Base-by-base conservation (phyloP, 768 basidiomycete genomes). In the Amanita rubescens region DNA sequence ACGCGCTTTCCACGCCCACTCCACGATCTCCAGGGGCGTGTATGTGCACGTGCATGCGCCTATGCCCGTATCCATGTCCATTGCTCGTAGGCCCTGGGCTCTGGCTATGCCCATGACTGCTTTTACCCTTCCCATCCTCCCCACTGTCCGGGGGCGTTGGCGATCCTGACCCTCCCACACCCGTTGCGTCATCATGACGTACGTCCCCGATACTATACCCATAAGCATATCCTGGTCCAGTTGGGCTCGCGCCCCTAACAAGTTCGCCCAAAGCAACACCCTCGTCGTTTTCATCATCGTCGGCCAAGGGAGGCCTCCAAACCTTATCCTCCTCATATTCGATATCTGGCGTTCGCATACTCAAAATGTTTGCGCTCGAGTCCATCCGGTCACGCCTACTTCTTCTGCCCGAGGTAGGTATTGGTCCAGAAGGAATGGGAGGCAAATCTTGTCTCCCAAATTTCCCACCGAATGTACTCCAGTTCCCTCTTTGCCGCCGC, bases 271-370 rank as follows among this genome's bases (percentile, higher is more conserved):
- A 5, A n/a, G 12, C 14, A 14, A 30, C 19, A 22, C 19, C 32
- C 12, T 61, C 10, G 17, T 22, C 47, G 5, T 41, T 27, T 17
- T 45, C 62, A 38, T 60, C 65, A 19, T 69, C 66, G 10, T 63
- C 67, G 37, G 66, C 68, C 32, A 71, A 56, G 15, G 72, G 69
- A 12, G 65, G 63, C 35, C 65, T 60, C 69, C 69, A 71, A 10
- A 56, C 56, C 49, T 55, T 50, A 9, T 56, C 61, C 6, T 55
- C 54, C 24, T 58, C 54, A 14, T 63, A 56, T 45, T 65, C 59
- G 27, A 58, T 57, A 30, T 66, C 63, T 2, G 34, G 9, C 3
- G 15, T 50, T 11, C 25, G 15, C 8, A 0, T 17, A 24, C 55
- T 14, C 33, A 38, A 38, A 33, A 43, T 41, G 39, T 48, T 17